Percentiles rank a stretch among this genome's conserved stretches.
phyloP scores from a whole-genome alignment of 352 stramenopile species.

The Globisporangium camurandrum region DNA sequence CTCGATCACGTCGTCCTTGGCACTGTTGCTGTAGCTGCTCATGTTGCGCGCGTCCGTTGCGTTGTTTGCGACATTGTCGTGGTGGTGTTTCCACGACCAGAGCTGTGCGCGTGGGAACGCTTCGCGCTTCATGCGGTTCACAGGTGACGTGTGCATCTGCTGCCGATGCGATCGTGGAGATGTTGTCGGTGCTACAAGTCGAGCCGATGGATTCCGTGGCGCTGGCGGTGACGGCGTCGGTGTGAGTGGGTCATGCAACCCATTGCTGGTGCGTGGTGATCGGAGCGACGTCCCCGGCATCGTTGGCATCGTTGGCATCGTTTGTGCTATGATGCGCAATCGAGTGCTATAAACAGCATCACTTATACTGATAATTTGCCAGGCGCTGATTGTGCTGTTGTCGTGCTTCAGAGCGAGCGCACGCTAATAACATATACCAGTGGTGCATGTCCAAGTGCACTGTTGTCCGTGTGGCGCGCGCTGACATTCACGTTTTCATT shows the following conservation, averaged over 20 bases:
- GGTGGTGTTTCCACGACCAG: conserved; percentile 40
- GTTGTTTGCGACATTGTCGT: not conserved
- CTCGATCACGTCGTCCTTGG: conserved; percentile 43
- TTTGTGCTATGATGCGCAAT: too few species aligned
- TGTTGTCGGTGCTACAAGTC: not conserved
- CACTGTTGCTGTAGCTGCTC: not conserved
- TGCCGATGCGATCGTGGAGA: not conserved
- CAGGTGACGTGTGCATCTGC: conserved; percentile 3
- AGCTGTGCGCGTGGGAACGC: conserved; percentile 51
- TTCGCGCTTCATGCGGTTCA: conserved; percentile 15
- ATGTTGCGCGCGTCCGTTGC: not conserved
- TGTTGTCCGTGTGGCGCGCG: not conserved
- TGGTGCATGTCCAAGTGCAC: too few species aligned
- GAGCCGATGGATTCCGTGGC: not conserved
- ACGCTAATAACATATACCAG: too few species aligned
- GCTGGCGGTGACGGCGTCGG: conserved; percentile 2
- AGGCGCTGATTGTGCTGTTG: too few species aligned
- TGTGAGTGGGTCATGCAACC: not conserved
- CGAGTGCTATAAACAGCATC: too few species aligned
- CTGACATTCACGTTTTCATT: not conserved
- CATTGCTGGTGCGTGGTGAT: not conserved
- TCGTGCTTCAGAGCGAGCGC: too few species aligned
- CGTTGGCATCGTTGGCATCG: too few species aligned
- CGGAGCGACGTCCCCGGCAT: not conserved
- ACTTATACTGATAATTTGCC: too few species aligned